A percentile compares a stretch with the other conserved stretches of the same genome.
Evolutionary conservation across 2,329 filamentous ascomycete genomes (phyloP).

Genomic region (Elsinoe australis): DNA sequence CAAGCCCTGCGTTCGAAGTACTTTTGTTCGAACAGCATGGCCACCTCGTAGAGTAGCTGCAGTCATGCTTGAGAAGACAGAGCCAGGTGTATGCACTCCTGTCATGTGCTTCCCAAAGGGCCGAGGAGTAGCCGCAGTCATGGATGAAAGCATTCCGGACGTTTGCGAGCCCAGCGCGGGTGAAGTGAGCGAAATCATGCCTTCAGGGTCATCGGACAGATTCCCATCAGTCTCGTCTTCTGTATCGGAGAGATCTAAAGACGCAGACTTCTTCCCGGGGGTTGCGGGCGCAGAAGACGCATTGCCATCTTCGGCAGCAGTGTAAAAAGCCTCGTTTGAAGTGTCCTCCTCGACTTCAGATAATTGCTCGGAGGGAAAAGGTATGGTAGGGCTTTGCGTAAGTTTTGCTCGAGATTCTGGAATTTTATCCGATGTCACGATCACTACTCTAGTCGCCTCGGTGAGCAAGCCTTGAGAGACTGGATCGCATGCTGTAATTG

Average conservation of each 20-base stretch:
- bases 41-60: conserved; percentile 71
- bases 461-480: conserved; percentile 79
- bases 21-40: conserved; percentile 58
- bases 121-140: conserved; percentile 74
- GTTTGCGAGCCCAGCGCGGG: conserved; percentile 70
- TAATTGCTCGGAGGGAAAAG: conserved; percentile 33
- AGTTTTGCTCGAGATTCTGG: conserved; percentile 30
- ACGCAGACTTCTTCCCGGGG: conserved; percentile 20
- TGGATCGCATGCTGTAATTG: conserved; percentile 87
- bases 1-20: conserved; percentile 78
- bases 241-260: conserved; percentile 35
- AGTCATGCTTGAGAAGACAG: conserved; percentile 82
- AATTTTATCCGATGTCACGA: conserved; percentile 50
- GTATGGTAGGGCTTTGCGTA: conserved; percentile 37
- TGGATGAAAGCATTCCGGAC: conserved; percentile 69
- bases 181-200: conserved; percentile 82
- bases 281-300: conserved; percentile 14
- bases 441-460: conserved; percentile 72
- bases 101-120: conserved; percentile 63
- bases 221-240: conserved; percentile 59
- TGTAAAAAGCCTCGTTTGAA: conserved; percentile 85
- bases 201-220: conserved; percentile 84
- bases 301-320: conserved; percentile 67
- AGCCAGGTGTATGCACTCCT: conserved; percentile 73
- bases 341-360: conserved; percentile 58